Evolutionary conservation across 1,284 basidiomycete species (phyloP).

Genomic region (Pseudozyma hubeiensis): DNA sequence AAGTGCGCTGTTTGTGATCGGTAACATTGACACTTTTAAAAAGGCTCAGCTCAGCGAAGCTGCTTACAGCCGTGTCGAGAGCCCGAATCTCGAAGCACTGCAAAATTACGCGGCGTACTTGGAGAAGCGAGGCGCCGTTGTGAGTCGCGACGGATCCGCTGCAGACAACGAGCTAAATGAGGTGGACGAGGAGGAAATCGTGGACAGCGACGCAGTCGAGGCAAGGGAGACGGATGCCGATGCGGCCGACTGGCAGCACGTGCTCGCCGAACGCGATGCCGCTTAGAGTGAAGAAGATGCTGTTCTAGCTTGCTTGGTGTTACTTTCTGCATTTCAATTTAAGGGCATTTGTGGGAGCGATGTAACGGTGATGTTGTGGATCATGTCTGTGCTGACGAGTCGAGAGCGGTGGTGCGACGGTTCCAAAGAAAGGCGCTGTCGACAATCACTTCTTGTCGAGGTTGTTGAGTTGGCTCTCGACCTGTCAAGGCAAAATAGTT

Average conservation of each 20-base stretch:
- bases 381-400: not conserved
- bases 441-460: conserved; percentile 51
- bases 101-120: conserved; percentile 37
- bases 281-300: conserved; percentile 4
- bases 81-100: conserved; percentile 42
- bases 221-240: conserved; percentile 16
- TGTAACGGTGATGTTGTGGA: not conserved
- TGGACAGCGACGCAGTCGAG: conserved; percentile 21
- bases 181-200: conserved; percentile 11
- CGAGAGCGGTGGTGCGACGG: conserved; percentile 12
- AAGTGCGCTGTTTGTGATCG: conserved; percentile 88
- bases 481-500: conserved; percentile 9
- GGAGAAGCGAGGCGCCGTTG: conserved; percentile 22
- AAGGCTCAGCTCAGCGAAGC: conserved; percentile 53
- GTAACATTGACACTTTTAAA: conserved; percentile 78
- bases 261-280: conserved; percentile 32
- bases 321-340: conserved; percentile 9
- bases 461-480: conserved; percentile 53
- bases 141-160: not conserved
- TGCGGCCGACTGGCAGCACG: conserved; percentile 32
- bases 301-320: not conserved
- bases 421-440: not conserved
- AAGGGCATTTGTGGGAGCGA: not conserved
- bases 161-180: conserved; percentile 8
- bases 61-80: conserved; percentile 44